These are phyloP conservation scores for Caloboletus inedulis DNA, from an alignment of 1,284 basidiomycete species.

Conservation along the genomic window DNA sequence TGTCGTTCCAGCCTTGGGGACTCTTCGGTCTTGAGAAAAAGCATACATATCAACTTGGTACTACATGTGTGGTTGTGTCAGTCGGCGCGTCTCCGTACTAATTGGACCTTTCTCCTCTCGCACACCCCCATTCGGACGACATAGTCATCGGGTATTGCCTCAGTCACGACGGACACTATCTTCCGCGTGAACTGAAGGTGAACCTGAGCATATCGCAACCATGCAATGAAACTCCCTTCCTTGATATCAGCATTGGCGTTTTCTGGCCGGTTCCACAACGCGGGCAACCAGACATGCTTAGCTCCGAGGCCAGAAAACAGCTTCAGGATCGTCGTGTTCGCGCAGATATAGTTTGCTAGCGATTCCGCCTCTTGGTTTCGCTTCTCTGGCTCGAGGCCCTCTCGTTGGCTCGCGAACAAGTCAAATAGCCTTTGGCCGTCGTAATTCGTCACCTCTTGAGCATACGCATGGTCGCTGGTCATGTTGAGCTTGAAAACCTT, in stretches of 20 bases:
- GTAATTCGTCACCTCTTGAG: slow-evolving; percentile 2
- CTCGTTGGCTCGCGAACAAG: slow-evolving; percentile 12
- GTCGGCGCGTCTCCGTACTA: neutral
- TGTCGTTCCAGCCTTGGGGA: neutral
- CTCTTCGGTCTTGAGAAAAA: neutral
- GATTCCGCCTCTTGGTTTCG: slow-evolving; percentile 8
- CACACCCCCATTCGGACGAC: too few species aligned
- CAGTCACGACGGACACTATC: neutral
- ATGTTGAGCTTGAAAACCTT: slow-evolving; percentile 10
- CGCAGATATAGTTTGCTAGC: slow-evolving; percentile 6
- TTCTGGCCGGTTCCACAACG: slow-evolving; percentile 6
- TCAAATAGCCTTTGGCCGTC: slow-evolving; percentile 7
- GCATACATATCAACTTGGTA: too few species aligned
- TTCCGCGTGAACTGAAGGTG: neutral
- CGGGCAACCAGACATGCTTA: neutral
- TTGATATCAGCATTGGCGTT: slow-evolving; percentile 6
- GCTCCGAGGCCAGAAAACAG: slow-evolving; percentile 9
- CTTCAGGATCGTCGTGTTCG: slow-evolving; percentile 10
- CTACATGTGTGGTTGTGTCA: neutral
- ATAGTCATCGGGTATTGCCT: neutral
- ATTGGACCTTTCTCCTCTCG: too few species aligned
- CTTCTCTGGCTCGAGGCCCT: slow-evolving; percentile 2
- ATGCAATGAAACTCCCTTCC: slow-evolving; percentile 8
- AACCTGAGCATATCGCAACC: slow-evolving; percentile 4
- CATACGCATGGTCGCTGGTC: slow-evolving; percentile 4